Evolutionary conservation across 176 grass and related monocot genomes (phyloP).

Genomic region (Poa annua): DNA sequence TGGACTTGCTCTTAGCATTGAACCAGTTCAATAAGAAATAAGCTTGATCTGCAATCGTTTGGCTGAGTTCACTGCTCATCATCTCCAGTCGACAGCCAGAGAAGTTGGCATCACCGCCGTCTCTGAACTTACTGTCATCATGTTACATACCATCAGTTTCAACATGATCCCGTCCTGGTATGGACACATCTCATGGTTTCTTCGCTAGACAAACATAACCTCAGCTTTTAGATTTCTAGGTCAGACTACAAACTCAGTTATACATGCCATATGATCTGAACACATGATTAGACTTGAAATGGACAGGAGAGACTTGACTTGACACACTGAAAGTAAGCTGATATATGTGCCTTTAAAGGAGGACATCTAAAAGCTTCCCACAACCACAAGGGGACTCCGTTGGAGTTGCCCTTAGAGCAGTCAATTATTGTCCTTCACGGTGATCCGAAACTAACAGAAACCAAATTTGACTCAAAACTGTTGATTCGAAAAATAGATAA

Average conservation of each 20-base stretch:
- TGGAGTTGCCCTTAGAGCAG: no score
- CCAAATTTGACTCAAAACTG: no score
- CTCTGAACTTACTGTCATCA: neutral
- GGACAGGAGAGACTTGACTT: neutral
- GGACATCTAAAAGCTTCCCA: neutral
- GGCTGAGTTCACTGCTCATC: neutral
- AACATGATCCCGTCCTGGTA: neutral
- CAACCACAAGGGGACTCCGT: no score
- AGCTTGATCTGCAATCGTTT: neutral
- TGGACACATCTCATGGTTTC: neutral
- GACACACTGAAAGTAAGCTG: neutral
- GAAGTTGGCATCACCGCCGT: neutral
- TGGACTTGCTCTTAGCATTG: no score
- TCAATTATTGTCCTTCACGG: no score
- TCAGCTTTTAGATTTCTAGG: neutral
- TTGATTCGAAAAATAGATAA: neutral
- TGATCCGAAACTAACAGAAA: no score
- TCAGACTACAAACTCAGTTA: neutral
- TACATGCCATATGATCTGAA: neutral
- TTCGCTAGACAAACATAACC: neutral
- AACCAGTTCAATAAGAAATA: neutral
- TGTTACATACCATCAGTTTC: neutral
- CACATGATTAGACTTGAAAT: neutral
- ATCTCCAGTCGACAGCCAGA: neutral
- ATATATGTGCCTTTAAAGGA: neutral